phyloP scores from a whole-genome alignment of 208 protist species.

The Vickermania spadyakhi region DNA sequence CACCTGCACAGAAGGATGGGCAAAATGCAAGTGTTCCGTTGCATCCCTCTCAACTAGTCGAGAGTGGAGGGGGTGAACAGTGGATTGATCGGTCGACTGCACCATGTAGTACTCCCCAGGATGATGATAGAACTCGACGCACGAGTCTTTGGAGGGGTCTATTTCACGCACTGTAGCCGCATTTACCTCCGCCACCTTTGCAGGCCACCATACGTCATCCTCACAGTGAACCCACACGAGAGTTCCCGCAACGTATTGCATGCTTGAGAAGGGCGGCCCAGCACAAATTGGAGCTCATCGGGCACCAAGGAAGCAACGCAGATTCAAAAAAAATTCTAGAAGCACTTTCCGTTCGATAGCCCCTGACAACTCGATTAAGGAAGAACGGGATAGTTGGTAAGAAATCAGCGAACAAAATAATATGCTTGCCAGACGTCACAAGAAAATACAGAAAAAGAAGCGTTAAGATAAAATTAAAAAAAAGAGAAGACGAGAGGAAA shows the following conservation, averaged over 20 bases:
- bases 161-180: neutral
- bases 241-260: conserved; percentile 29
- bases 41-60: conserved; percentile 12
- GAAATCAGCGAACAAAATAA: no score
- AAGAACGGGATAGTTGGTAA: no score
- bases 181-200: conserved; percentile 8
- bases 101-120: conserved; percentile 52
- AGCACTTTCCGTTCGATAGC: no score
- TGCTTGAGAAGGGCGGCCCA: conserved; percentile 8
- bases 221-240: conserved; percentile 76
- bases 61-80: conserved; percentile 36
- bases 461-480: no score
- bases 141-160: conserved; percentile 17
- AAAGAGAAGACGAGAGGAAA: no score
- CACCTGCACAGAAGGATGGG: conserved; percentile 5
- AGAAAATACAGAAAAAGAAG: no score
- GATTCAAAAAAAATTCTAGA: no score
- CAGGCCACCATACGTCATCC: conserved; percentile 80
- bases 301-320: no score
- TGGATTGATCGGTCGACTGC: conserved; percentile 8
- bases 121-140: conserved; percentile 74
- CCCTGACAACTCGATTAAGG: no score
- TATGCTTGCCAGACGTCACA: no score
- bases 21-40: conserved; percentile 38
- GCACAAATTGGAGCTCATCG: no score